Percentiles rank a stretch among this genome's conserved stretches.
phyloP scores from a whole-genome alignment of 2,329 filamentous ascomycete species.

The Metarhizium guizhouense region DNA sequence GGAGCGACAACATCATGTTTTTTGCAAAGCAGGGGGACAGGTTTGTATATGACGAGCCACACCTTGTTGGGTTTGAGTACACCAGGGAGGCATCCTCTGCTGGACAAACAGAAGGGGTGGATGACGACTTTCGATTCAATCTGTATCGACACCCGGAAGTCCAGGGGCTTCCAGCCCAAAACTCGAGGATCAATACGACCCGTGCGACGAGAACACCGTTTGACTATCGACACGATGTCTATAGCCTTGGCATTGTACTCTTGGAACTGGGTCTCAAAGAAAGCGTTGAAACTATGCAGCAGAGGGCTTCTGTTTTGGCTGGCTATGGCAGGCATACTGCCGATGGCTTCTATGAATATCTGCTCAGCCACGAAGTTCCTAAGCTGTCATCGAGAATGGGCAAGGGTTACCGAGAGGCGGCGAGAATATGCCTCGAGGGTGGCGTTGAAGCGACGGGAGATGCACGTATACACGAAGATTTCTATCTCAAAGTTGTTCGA shows the following conservation, averaged over 20 bases:
- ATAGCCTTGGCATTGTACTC: neutral
- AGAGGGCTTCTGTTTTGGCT: neutral
- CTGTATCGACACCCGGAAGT: neutral
- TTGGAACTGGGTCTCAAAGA: neutral
- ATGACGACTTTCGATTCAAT: neutral
- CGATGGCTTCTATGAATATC: neutral
- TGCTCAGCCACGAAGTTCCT: neutral
- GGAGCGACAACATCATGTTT: neutral
- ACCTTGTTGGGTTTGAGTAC: neutral
- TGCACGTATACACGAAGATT: neutral
- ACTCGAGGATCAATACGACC: neutral
- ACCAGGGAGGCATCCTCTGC: neutral
- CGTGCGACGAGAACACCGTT: neutral
- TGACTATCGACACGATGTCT: neutral
- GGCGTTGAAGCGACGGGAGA: neutral
- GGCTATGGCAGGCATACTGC: neutral
- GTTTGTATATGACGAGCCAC: neutral
- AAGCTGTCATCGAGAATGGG: neutral
- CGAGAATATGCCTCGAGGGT: neutral
- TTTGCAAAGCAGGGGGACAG: neutral
- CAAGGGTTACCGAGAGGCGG: neutral
- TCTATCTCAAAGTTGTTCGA: neutral
- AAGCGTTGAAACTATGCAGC: neutral
- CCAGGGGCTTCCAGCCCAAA: neutral
- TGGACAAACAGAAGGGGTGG: neutral